Evolutionary conservation across 2,329 filamentous ascomycete genomes (phyloP), one percentile per base, ranked within the genome.

Genomic region (Cadophora luteo-olivacea): DNA sequence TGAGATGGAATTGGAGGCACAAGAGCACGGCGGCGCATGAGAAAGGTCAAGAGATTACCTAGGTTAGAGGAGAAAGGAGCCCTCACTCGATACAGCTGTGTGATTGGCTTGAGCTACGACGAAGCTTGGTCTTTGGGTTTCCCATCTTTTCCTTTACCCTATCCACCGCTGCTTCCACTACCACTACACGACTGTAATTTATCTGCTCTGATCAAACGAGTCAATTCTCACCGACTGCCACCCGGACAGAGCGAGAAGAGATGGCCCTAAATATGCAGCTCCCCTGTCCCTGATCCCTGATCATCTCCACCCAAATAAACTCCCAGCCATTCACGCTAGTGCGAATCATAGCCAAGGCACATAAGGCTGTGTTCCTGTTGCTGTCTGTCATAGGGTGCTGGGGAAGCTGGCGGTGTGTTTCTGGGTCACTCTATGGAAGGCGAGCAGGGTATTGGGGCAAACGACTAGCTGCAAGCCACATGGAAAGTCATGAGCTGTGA

Each of bases 291-390:
- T 36, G 54, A 71, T 65, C 69, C 69, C 63, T 71, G 69, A 32
- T 45, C 57, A 65, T 58, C 62, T 64, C 65, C 65, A 66, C 61
- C 67, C 36, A 65, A 64, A 54, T 51, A 32, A 64, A 22, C 19
- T 48, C 64, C 67, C 70, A 38, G 70, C 52, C 68, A 71, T 51
- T 60, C 63, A 68, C 25, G 29, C 67, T 62, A 49, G 36, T 24
- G 55, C 33, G 63, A 61, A 45, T 57, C 48, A 36, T 51, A 29
- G 61, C 62, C 69, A 32, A 68, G 68, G 65, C 57, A 68, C 67
- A 57, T 70, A 72, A 70, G 72, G 70, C 72, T 69, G 68, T 69
- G 66, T 62, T 69, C 58, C 68, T 64, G 67, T 64, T 14, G 33
- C 55, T 38, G 48, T 48, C 61, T 63, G 48, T n/a, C 14, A 54